Conservation (phyloP, 2,329 filamentous ascomycete genomes). For the Rutstroemia sp. region DNA sequence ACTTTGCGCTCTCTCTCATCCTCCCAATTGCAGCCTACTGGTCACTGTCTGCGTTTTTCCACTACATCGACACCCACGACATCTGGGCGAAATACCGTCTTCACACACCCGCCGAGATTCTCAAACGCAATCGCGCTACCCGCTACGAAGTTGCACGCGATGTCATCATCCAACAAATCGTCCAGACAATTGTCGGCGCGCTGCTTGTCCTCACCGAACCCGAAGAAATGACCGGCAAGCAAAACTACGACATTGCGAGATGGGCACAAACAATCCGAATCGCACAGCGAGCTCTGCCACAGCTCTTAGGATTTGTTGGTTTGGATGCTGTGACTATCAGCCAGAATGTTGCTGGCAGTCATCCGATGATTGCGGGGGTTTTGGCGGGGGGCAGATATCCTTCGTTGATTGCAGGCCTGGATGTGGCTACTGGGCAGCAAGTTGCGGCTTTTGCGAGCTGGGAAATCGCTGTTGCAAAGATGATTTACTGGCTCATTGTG, state of each 20-base stretch:
- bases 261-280: slow-evolving; percentile 81
- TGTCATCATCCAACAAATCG: slow-evolving; percentile 83
- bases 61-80: slow-evolving; percentile 78
- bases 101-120: slow-evolving; percentile 87
- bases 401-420: slow-evolving; percentile 52
- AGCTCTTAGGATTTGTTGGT: slow-evolving; percentile 62
- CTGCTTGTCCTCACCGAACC: slow-evolving; percentile 66
- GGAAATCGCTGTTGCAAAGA: slow-evolving; percentile 69
- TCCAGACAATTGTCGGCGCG: slow-evolving; percentile 70
- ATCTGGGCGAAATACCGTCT: slow-evolving; percentile 86
- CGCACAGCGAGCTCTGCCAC: slow-evolving; percentile 70
- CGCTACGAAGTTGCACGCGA: slow-evolving; percentile 82
- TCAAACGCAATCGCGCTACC: slow-evolving; percentile 83
- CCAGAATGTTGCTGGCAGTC: slow-evolving; percentile 61
- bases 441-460: slow-evolving; percentile 73
- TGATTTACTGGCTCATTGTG: slow-evolving; percentile 71
- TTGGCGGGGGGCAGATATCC: slow-evolving; percentile 79
- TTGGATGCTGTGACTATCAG: slow-evolving; percentile 70
- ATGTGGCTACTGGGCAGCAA: slow-evolving; percentile 41
- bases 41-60: slow-evolving; percentile 71
- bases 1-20: slow-evolving; percentile 70
- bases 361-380: slow-evolving; percentile 68
- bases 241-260: slow-evolving; percentile 79
- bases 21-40: slow-evolving; percentile 83
- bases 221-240: slow-evolving; percentile 65